phyloP scores from a whole-genome alignment of 148 eudicot genomes.

The Selenicereus undatus region DNA sequence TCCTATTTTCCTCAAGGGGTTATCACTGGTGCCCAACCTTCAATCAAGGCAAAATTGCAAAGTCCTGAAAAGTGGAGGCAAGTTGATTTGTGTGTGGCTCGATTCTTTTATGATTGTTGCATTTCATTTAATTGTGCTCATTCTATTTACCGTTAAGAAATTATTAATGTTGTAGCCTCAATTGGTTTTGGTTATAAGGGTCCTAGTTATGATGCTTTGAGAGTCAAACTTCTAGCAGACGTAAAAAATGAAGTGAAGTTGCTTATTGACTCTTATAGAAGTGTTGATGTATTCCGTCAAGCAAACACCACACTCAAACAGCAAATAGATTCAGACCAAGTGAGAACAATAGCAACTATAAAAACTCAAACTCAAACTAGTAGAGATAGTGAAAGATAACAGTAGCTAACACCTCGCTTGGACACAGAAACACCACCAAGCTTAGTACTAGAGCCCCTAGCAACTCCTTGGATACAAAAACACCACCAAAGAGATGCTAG shows the following conservation, averaged over 20 bases:
- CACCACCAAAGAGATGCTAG: no score
- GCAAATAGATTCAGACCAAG: no score
- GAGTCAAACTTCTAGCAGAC: background rate
- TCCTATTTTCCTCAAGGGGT: no score
- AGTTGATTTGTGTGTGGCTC: background rate
- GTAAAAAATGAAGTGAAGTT: background rate
- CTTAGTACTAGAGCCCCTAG: no score
- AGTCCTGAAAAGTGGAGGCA: background rate
- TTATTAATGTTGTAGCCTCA: background rate
- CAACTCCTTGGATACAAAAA: no score
- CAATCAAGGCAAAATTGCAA: background rate
- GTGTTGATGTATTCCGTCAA: no score
- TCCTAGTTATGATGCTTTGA: background rate
- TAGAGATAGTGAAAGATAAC: no score
- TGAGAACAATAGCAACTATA: no score
- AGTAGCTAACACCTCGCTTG: no score
- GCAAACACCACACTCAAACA: no score
- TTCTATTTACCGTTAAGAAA: background rate
- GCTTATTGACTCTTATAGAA: background rate
- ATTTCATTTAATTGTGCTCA: background rate
- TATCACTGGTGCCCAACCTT: background rate
- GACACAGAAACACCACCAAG: no score
- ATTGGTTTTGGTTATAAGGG: background rate
- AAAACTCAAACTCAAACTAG: no score
- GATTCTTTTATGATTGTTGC: background rate